Evolutionary conservation across 108 stramenopile genomes (phyloP).

Genomic region (Seminavis robusta): DNA sequence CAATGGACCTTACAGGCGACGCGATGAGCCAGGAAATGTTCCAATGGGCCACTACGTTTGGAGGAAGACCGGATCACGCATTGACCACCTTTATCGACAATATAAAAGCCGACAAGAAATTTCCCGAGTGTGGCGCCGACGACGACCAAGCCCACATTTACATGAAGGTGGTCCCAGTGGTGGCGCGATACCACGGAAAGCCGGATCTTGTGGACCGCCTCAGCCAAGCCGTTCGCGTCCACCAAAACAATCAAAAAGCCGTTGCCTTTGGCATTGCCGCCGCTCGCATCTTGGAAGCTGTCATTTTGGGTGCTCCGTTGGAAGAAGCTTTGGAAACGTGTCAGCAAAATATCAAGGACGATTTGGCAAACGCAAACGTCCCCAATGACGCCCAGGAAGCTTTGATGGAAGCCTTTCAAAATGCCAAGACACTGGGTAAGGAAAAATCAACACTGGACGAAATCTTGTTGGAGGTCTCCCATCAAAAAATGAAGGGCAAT

Average conservation of each 20-base stretch:
- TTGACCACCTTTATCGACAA: slow-evolving; percentile 4
- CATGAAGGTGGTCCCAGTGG: slow-evolving; percentile 12
- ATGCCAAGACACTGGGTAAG: slow-evolving; percentile 22
- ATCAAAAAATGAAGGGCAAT: too few relatives aligned
- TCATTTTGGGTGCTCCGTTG: slow-evolving; percentile 9
- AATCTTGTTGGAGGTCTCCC: neutral
- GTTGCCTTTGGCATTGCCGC: slow-evolving; percentile 11
- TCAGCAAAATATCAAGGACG: too few relatives aligned
- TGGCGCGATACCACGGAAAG: slow-evolving; percentile 13
- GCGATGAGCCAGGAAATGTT: slow-evolving; percentile 9
- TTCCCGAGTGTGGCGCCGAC: slow-evolving; percentile 11
- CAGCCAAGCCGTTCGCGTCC: slow-evolving; percentile 12
- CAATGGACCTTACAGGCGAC: slow-evolving; percentile 7
- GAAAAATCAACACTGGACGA: slow-evolving; percentile 4
- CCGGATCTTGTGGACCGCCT: slow-evolving; percentile 14
- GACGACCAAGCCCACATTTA: slow-evolving; percentile 11
- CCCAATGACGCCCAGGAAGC: slow-evolving; percentile 8
- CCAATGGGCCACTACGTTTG: slow-evolving; percentile 13
- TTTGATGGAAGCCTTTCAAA: slow-evolving; percentile 5
- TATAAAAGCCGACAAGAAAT: slow-evolving; percentile 14
- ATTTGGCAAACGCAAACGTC: neutral
- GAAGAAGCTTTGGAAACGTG: slow-evolving; percentile 11
- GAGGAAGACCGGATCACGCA: slow-evolving; percentile 9
- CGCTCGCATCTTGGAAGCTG: slow-evolving; percentile 7
- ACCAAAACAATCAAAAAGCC: slow-evolving; percentile 23